A percentile compares a stretch with the other conserved stretches of the same genome.
These are phyloP conservation scores for Testicularia cyperi DNA, from an alignment of 1,284 basidiomycete genomes.

Conservation along the genomic window DNA sequence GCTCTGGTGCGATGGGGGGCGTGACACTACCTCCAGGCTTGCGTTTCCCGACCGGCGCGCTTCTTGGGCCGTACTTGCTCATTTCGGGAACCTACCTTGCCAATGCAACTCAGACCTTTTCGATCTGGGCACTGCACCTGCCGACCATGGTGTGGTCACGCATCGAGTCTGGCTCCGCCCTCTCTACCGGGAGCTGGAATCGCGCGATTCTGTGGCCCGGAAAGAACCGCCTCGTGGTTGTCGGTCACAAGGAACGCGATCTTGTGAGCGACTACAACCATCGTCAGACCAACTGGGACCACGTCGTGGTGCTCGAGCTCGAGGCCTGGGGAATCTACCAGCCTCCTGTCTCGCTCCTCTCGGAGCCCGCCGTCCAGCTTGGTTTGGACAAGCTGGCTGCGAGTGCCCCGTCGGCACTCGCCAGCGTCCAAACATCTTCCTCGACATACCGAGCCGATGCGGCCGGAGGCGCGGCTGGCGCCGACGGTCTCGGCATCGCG, in stretches of 20 bases:
- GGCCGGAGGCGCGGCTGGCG: neutral
- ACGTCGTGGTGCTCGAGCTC: slow-evolving; percentile 50
- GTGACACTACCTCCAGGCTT: slow-evolving; percentile 53
- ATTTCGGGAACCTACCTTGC: slow-evolving; percentile 56
- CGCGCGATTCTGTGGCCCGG: slow-evolving; percentile 44
- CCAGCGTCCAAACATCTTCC: neutral
- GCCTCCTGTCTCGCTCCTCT: slow-evolving; percentile 35
- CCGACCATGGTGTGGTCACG: slow-evolving; percentile 52
- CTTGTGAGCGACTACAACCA: slow-evolving; percentile 57
- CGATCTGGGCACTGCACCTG: slow-evolving; percentile 51
- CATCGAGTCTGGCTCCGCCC: slow-evolving; percentile 45
- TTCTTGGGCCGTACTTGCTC: slow-evolving; percentile 46
- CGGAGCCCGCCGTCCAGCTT: slow-evolving; percentile 35
- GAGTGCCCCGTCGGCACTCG: slow-evolving; percentile 28
- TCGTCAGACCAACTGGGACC: slow-evolving; percentile 55
- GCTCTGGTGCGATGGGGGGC: slow-evolving; percentile 43
- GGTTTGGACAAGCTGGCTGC: slow-evolving; percentile 47
- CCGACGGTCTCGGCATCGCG: too few species aligned
- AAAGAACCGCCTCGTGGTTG: slow-evolving; percentile 46
- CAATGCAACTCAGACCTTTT: slow-evolving; percentile 55
- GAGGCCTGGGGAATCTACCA: slow-evolving; percentile 55
- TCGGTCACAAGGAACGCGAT: slow-evolving; percentile 51
- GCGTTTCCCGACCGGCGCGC: slow-evolving; percentile 51
- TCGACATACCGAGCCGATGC: neutral
- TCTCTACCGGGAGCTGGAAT: slow-evolving; percentile 52